A percentile compares a stretch with the other conserved stretches of the same genome.
Conservation (phyloP, 768 basidiomycete species). For the Heimioporus sp. region DNA sequence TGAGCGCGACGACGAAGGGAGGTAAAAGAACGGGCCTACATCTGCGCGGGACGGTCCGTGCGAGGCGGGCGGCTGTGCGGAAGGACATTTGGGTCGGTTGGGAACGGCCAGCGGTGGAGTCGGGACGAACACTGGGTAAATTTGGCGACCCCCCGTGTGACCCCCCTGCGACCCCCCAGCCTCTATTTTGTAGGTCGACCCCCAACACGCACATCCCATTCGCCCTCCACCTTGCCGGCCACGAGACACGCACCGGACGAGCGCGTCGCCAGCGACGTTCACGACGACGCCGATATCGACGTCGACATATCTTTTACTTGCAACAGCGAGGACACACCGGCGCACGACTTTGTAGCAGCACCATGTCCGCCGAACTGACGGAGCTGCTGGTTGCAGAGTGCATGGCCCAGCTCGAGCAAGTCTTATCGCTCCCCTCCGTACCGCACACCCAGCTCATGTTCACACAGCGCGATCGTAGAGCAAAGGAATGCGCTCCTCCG, state of each 20-base stretch:
- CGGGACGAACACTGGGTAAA: neutral
- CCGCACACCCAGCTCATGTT: neutral
- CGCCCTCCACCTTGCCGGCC: neutral
- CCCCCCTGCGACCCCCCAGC: slow-evolving; percentile 6
- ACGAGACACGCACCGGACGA: neutral
- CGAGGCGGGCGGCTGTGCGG: no score
- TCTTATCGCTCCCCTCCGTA: neutral
- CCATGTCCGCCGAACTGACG: slow-evolving; percentile 24
- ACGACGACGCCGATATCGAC: neutral
- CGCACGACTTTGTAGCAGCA: slow-evolving; percentile 3
- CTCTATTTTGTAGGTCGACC: slow-evolving; percentile 1
- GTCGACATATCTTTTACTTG: no score
- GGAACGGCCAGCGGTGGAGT: neutral
- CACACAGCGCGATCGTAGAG: slow-evolving; percentile 53
- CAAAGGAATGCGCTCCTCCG: slow-evolving; percentile 70
- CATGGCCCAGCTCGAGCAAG: slow-evolving; percentile 34
- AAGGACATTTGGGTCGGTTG: neutral
- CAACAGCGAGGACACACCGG: neutral
- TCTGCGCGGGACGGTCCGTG: slow-evolving; percentile 16
- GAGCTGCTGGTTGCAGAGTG: slow-evolving; percentile 40
- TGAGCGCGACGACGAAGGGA: neutral
- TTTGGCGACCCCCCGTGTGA: no score
- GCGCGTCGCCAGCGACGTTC: slow-evolving; percentile 5
- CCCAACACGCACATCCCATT: neutral
- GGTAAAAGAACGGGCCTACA: slow-evolving; percentile 12